These are phyloP conservation scores for Lactifluus pinguis DNA, from an alignment of 768 basidiomycete species.

Conservation along the genomic window DNA sequence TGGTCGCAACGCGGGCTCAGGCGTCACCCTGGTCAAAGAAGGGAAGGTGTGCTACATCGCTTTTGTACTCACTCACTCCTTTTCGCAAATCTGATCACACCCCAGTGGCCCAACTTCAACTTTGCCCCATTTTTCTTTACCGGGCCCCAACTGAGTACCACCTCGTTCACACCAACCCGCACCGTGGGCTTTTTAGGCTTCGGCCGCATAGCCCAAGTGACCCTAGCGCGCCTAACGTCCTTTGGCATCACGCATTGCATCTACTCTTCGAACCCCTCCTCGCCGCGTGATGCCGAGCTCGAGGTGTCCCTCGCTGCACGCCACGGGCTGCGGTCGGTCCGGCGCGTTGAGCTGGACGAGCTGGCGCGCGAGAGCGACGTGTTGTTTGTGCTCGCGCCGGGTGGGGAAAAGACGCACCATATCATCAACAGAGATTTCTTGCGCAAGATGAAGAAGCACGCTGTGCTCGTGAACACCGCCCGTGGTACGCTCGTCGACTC, in stretches of 20 bases:
- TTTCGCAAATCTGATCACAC: background rate
- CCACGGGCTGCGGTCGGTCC: slow-evolving; percentile 32
- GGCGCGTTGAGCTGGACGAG: slow-evolving; percentile 51
- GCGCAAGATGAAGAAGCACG: slow-evolving; percentile 74
- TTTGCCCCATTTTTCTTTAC: slow-evolving; percentile 85
- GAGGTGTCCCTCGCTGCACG: slow-evolving; percentile 29
- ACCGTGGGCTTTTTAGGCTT: slow-evolving; percentile 92
- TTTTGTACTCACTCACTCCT: background rate
- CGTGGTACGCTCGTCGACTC: slow-evolving; percentile 88
- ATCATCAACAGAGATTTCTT: slow-evolving; percentile 67
- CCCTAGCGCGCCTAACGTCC: slow-evolving; percentile 65
- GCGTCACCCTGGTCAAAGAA: slow-evolving; percentile 52
- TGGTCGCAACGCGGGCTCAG: slow-evolving; percentile 64
- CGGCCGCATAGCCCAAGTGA: slow-evolving; percentile 86
- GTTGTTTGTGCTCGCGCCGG: slow-evolving; percentile 75
- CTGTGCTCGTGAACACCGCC: slow-evolving; percentile 76
- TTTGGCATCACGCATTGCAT: slow-evolving; percentile 74
- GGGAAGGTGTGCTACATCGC: slow-evolving; percentile 45
- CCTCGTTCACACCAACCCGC: slow-evolving; percentile 38
- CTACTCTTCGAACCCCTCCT: slow-evolving; percentile 53
- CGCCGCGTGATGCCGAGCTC: slow-evolving; percentile 33
- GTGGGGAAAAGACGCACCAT: slow-evolving; percentile 60
- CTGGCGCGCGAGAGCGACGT: slow-evolving; percentile 78
- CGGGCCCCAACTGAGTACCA: slow-evolving; percentile 69
- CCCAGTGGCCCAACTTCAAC: slow-evolving; percentile 66